Base-by-base conservation (phyloP, 148 eudicot genomes). In the Heliamphora exappendiculata region DNA sequence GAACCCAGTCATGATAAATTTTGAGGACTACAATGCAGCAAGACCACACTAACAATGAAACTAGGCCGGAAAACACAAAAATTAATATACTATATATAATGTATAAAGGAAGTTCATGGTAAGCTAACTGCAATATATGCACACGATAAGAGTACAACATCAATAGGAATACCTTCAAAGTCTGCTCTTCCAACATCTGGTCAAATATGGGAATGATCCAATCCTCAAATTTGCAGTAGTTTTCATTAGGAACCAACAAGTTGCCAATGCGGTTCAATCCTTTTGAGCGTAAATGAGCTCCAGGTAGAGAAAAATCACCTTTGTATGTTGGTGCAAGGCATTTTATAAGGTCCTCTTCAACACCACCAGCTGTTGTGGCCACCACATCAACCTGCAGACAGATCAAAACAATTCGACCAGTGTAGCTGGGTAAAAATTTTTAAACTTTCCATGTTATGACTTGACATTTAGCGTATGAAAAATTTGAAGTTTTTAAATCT, bases 211-310 rank as follows among this genome's bases (percentile, higher is more conserved):
- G 97, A 57, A 91, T 86, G 68, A 91, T 88, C 98, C 98, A 91
- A 81, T 91, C 97, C 91, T 94, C 98, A 91, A 94, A 94, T 79
- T 94, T 94, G 89, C 97, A 91, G 80, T 94, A 94, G 86, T 94
- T 94, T 71, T 82, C 93, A 89, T 91, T 94, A 7, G 97, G 97
- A 80, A 91, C 95, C 89, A 94, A 86, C 81, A 94, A 81, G 79
- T 94, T 94, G 79, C 98, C 97, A 77, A 91, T 94, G 63, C 98
- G 90, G 77, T 91, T 94, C 82, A 94, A 81, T 60, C 95, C 97
- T 83, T 89, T 88, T 20, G 90, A 78, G 13, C 97, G 94, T 64
- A 91, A 84, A 41, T 75, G 83, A 73, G 89, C 95, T 53, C 98
- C 97, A 67, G 91, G 84, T 74, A 94, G 85, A 73, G 89, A 84